Evolutionary conservation across 2,329 filamentous ascomycete species (phyloP), one percentile per base, ranked within the genome.

Genomic region (Akanthomyces uredinophilus): DNA sequence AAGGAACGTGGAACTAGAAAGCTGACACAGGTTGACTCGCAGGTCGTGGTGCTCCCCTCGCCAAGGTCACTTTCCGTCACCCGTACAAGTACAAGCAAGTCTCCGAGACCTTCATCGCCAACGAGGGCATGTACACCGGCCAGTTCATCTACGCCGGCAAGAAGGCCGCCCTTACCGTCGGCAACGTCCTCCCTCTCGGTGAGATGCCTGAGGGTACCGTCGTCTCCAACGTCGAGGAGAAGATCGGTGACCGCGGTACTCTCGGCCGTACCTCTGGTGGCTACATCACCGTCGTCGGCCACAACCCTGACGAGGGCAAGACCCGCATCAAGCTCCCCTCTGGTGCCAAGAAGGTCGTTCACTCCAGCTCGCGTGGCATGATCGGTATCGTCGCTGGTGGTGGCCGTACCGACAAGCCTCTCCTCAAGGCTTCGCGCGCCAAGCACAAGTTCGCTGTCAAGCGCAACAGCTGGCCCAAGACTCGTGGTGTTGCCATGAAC

Each of bases 401-500:
- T 87, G 95, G 95, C 81, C 90, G 95, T 85, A 99, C 95, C 81
- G 95, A 99, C 87, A 99, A 99, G 88, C 95, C 95, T 74, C 86
- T 99, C 79, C 86, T 99, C 76, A 99, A 99, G 94, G 95, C 95
- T 76, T 98, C 94, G 77, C 92, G 95, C 79, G 95, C 95, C 77
- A 99, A 98, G 92, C 94, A 98, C 81, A 99, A 99, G 91, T 99
- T 96, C 85, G 92, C 93, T 73, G 96, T 97, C 85, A 99, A 99
- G 92, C 92, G 95, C 79, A 98, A 99, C 92, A 94, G 88, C 78
- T 99, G 95, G 95, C 95, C 95, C 83, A 97, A 96, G 91, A 99
- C 95, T 87, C 94, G 95, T 95, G 95, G 95, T 97, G 95, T 99
- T 89, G 95, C 95, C 83, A 99, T 99, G 95, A 99, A 99, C 86